phyloP scores from a whole-genome alignment of 2,329 filamentous ascomycete species.

The Ceratocystis huliohia region DNA sequence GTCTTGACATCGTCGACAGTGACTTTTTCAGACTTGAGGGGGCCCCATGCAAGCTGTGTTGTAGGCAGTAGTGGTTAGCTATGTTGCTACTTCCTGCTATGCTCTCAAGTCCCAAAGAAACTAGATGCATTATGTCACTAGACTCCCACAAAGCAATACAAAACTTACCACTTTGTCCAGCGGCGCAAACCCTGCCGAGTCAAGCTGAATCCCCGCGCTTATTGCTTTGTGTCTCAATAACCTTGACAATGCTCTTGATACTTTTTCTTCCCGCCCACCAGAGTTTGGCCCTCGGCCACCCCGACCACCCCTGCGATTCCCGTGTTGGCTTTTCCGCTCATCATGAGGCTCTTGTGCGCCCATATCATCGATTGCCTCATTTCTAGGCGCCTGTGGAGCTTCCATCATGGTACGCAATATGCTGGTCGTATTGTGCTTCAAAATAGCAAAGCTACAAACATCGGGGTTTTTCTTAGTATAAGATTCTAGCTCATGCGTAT shows the following conservation, averaged over 20 bases:
- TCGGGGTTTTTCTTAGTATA: neutral
- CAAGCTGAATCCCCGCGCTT: constrained; percentile 44
- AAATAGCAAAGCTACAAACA: neutral
- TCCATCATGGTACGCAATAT: neutral
- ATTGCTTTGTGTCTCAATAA: constrained; percentile 45
- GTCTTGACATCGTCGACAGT: constrained; percentile 60
- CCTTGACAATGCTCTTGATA: constrained; percentile 43
- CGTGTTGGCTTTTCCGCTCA: constrained; percentile 22
- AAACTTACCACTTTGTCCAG: constrained; percentile 46
- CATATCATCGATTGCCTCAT: neutral
- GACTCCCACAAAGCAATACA: neutral
- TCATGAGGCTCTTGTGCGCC: neutral
- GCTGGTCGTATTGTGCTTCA: too few species aligned
- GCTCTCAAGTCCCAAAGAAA: too few species aligned
- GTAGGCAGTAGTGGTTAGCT: neutral
- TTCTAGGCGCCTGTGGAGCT: neutral
- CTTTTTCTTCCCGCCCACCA: constrained; percentile 34
- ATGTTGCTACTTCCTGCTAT: neutral
- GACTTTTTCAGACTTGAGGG: constrained; percentile 56
- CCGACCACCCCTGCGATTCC: constrained; percentile 26
- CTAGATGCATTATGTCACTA: too few species aligned
- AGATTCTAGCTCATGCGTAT: too few species aligned
- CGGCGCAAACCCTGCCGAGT: constrained; percentile 46
- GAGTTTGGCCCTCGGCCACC: constrained; percentile 26
- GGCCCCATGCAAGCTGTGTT: constrained; percentile 39